A percentile compares a stretch with the other conserved stretches of the same genome.
Conservation (phyloP, 805 yeast species). For the Metschnikowia proteae region DNA sequence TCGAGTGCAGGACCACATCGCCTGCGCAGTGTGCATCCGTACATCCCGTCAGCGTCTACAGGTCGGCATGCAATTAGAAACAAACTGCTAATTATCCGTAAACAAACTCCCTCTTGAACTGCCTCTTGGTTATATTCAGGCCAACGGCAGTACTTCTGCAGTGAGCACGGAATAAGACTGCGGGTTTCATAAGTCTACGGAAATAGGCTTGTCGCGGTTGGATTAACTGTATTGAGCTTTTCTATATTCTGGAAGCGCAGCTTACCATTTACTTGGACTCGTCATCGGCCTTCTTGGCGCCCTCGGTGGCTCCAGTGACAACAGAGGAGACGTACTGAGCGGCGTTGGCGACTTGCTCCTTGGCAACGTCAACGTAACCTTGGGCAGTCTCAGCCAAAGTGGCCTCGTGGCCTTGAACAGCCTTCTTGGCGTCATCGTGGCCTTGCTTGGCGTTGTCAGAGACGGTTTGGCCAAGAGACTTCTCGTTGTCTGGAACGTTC, state of each 20-base stretch:
- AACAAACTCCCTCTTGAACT: too few relatives aligned
- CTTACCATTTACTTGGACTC: conserved; percentile 21
- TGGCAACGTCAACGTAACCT: conserved; percentile 51
- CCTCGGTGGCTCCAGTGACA: conserved; percentile 56
- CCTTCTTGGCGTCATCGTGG: conserved; percentile 47
- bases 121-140: too few relatives aligned
- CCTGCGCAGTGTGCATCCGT: background rate
- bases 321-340: conserved; percentile 54
- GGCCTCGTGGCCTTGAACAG: conserved; percentile 22
- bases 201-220: too few relatives aligned
- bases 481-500: conserved; percentile 60
- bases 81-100: too few relatives aligned
- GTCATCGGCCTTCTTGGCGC: conserved; percentile 37
- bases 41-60: background rate
- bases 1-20: conserved; percentile 1
- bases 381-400: conserved; percentile 41
- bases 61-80: too few relatives aligned
- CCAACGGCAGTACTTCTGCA: too few relatives aligned
- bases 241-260: background rate
- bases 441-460: conserved; percentile 59
- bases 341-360: conserved; percentile 50
- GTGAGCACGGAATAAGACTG: too few relatives aligned
- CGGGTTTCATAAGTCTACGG: too few relatives aligned
- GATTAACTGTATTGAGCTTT: too few relatives aligned
- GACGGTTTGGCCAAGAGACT: conserved; percentile 66